Percentiles rank a stretch among this genome's conserved stretches.
Evolutionary conservation across 768 basidiomycete species (phyloP).

Genomic region (Lyophyllum decastes): DNA sequence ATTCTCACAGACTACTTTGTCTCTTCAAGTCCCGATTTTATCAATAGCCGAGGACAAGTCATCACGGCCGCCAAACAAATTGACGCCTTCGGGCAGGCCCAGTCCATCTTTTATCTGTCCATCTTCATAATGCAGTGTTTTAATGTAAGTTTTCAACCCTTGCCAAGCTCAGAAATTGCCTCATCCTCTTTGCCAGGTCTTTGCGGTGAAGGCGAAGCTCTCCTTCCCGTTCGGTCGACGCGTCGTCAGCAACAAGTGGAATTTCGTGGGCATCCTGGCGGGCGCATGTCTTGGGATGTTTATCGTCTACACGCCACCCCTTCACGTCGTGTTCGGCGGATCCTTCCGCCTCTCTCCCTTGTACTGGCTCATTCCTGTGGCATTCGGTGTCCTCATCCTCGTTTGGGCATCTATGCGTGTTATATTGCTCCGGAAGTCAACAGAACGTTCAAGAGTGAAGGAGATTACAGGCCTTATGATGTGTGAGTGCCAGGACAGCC

Average conservation of each 20-base stretch:
- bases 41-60: constrained; percentile 50
- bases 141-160: constrained; percentile 42
- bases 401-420: constrained; percentile 63
- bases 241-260: constrained; percentile 59
- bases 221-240: constrained; percentile 63
- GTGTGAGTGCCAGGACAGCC: constrained; percentile 47
- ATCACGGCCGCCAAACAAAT: constrained; percentile 51
- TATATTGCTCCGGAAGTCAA: constrained; percentile 52
- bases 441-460: constrained; percentile 57
- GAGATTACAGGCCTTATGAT: constrained; percentile 71
- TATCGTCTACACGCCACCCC: constrained; percentile 67
- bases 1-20: constrained; percentile 44
- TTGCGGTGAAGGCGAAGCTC: constrained; percentile 67
- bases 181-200: constrained; percentile 39
- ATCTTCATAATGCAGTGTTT: constrained; percentile 72
- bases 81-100: constrained; percentile 59
- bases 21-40: constrained; percentile 50
- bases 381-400: constrained; percentile 57
- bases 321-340: constrained; percentile 70
- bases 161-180: neutral
- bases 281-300: constrained; percentile 68
- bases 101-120: constrained; percentile 67
- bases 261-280: constrained; percentile 61
- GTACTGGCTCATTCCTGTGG: constrained; percentile 69
- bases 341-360: constrained; percentile 57